Base-by-base conservation (phyloP, 2,329 filamentous ascomycete genomes). In the Claviceps sp. region DNA sequence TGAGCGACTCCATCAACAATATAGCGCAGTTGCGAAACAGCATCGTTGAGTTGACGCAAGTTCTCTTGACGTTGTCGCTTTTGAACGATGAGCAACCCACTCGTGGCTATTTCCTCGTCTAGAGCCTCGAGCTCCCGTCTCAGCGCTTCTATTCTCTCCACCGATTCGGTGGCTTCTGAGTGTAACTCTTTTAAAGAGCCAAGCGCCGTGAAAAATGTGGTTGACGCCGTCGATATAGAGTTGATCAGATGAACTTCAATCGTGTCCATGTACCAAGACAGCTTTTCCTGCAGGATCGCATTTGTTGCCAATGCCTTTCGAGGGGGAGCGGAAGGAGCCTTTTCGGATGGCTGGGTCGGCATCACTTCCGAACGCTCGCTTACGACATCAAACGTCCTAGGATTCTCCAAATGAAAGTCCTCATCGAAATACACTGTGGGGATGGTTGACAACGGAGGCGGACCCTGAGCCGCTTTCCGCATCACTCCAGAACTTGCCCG, bases 211-310 rank as follows among this genome's bases (percentile, higher is more conserved):
- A 98, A 98, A 67, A 98, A 98, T 0, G 91, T 95, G 0, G 89
- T 89, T 0, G 93, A 97, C 1, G 93, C 93, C 0, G 87, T 89
- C 2, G 91, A 97, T 56, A 98, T 98, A 0, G 90, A 95, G 36
- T 88, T 89, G 60, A 98, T 96, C 7, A 98, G 74, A 65, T 98
- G 93, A 51, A 98, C 89, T 65, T 98, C 93, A 22, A 98, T 89
- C 0, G 93, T 98, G 65, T 98, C 93, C 89, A 98, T 95, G 66
- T 98, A 98, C 93, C 93, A 98, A 0, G 93, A 97, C 13, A 98
- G 74, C 68, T 98, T 98, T 68, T 98, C 93, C 65, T 98, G 93
- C 38, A 98, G 68, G 54, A 98, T 98, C 0, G 93, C 93, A 68
- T 98, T 98, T 0, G 90, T 96, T 7, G 91, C 91, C 30, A 98